phyloP scores from a whole-genome alignment of 192 early-diverging fungal species.

The Coemansia sp. region DNA sequence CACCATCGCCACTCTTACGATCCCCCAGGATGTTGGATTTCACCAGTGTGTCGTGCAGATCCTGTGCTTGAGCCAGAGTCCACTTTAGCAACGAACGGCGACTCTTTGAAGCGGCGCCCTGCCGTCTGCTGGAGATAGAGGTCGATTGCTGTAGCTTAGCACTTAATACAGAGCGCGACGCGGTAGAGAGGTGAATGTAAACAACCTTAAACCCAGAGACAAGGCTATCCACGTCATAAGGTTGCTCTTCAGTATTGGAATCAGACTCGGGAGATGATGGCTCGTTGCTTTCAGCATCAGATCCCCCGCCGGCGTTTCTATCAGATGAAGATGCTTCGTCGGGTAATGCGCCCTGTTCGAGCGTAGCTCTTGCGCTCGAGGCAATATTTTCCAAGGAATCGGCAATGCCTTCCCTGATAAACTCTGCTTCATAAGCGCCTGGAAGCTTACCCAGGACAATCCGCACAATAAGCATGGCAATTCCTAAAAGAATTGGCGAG shows the following conservation, averaged over 20 bases:
- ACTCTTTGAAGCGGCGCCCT: background rate
- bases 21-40: background rate
- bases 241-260: background rate
- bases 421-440: constrained; percentile 54
- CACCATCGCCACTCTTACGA: background rate
- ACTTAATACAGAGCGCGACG: background rate
- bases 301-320: background rate
- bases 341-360: background rate
- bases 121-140: background rate
- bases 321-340: background rate
- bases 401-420: constrained; percentile 75
- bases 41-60: constrained; percentile 5
- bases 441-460: constrained; percentile 68
- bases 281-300: background rate
- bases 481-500: constrained; percentile 22
- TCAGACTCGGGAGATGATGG: background rate
- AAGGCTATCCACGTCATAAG: background rate
- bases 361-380: background rate
- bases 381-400: constrained; percentile 59
- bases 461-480: constrained; percentile 50
- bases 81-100: constrained; percentile 1
- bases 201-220: constrained; percentile 14
- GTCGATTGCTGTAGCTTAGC: background rate
- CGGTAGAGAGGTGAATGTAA: constrained; percentile 5
- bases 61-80: constrained; percentile 14